Base-by-base conservation (phyloP, 148 eudicot species). In the Spergularia bocconei region DNA sequence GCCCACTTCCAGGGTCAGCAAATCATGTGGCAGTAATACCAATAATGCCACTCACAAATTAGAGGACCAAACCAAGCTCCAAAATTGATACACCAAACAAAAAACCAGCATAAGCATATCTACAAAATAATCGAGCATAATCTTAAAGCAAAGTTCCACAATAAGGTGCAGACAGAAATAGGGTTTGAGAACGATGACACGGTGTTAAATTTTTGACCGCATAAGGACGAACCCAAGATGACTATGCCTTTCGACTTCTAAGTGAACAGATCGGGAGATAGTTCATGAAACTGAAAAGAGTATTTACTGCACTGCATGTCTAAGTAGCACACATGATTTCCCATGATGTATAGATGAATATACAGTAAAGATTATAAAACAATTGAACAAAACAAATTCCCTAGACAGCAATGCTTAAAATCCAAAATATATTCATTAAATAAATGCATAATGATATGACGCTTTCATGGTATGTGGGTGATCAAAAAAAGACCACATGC, bases 381-480 rank as follows among this genome's bases (percentile, higher is more conserved):
- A 62, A 60, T 63, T 6, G 17, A 75, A 57, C 67, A 75, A 80
- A 80, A 61, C 67, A 70, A 52, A 70, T 75, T 44, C 54, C 63
- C 76, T 48, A 76, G 56, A 50, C 76, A 74, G n/a, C 50, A 54
- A 58, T 57, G 73, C 78, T 79, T 70, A 50, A 75, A 69, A 66
- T 69, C 83, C 56, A 76, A 77, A 68, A 70, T 29, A 16, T 69
- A 69, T 74, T 64, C 56, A 75, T 44, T 44, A 15, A 77, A 72
- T 50, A 51, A 76, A 71, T 58, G 72, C 72, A 80, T 64, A 72
- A 80, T 71, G 55, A 75, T 53, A 80, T 47, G 75, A 77, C 75
- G 73, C 55, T 67, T 76, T 77, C 83, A 67, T 58, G 58, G 77
- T 76, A 76, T 81, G 70, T 72, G 80, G 80, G 76, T 64, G 73